These are phyloP conservation scores for Leptographium radiaticola DNA, from an alignment of 2,329 filamentous ascomycete species.

Conservation along the genomic window DNA sequence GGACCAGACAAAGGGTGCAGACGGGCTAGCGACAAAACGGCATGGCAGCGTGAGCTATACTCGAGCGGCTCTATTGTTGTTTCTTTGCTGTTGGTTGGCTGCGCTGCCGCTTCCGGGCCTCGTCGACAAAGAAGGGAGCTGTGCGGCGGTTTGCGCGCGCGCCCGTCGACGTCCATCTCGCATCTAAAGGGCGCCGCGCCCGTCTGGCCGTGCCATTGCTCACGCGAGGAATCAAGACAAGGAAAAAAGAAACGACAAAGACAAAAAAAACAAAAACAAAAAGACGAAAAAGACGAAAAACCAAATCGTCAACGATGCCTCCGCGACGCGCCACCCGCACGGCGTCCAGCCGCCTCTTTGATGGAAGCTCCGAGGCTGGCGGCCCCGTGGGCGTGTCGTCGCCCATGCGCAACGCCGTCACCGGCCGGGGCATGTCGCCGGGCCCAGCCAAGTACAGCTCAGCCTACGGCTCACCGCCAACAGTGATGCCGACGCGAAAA, in stretches of 20 bases:
- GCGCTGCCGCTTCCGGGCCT: not conserved
- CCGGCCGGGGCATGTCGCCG: conserved; percentile 11
- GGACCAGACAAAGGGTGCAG: not conserved
- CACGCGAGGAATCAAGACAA: too few relatives aligned
- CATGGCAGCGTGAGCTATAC: not conserved
- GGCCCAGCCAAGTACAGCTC: conserved; percentile 14
- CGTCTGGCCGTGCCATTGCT: too few relatives aligned
- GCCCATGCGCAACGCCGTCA: conserved; percentile 3
- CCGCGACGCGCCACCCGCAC: conserved; percentile 9
- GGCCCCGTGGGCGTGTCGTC: conserved; percentile 3
- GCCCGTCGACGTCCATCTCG: too few relatives aligned
- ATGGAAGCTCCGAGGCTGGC: conserved; percentile 11
- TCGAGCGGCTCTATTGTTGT: not conserved
- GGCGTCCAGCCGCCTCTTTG: conserved; percentile 10
- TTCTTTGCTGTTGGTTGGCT: not conserved
- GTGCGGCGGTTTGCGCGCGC: too few relatives aligned
- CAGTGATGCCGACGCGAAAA: conserved; percentile 9
- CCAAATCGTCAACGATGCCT: conserved; percentile 7
- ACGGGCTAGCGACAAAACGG: not conserved
- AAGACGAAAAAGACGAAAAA: too few relatives aligned
- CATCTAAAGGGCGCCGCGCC: too few relatives aligned
- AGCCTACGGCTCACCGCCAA: conserved; percentile 13
- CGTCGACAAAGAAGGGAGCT: not conserved
- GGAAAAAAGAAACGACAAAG: too few relatives aligned
- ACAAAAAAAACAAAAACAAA: too few relatives aligned